Evolutionary conservation across 176 grass and related monocot genomes (phyloP), one percentile per base, ranked within the genome.

Genomic region (Lolium perenne): DNA sequence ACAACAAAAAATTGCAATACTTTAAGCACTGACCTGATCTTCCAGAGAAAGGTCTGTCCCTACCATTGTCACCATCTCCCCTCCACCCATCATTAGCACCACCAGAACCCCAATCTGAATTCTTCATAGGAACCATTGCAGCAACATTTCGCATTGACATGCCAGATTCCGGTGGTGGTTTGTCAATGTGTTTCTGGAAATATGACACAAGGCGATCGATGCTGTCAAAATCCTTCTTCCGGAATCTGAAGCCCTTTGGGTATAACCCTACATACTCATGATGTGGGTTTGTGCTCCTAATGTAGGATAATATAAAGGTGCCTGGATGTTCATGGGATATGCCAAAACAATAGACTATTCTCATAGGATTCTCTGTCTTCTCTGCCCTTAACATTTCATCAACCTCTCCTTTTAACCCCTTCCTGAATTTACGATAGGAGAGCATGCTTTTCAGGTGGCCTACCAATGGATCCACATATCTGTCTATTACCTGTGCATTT

Each of bases 171-270:
- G 90, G 97, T 45, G 94, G 97, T 15, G 90, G 92, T 82, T 93
- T 96, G 80, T 97, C 94, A 69, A 99, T 97, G 45, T 96, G 89
- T 54, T 92, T 99, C 87, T 99, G 97, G 82, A 99, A 99, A 85
- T 94, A 97, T 40, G 86, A 86, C 67, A 99, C 92, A 0, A 99
- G 83, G 38, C 88, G 94, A 45, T 99, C 88, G 71, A 99, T 93
- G 71, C 91, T 92, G 55, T 92, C 94, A 65, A 99, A 99, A 86
- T 99, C 97, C 73, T 76, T 96, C 87, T 99, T 95, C 23, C 97
- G 85, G 74, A 94, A 99, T 72, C 97, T 88, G 50, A 89, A 94
- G 54, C 97, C 97, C 69, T 99, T 99, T 6, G 97, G 97, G 85
- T 93, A 97, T 38, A 99, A 73, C 8, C 97, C 97, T 8, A 99